A percentile compares a stretch with the other conserved stretches of the same genome.
Evolutionary conservation across 257 asterid genomes (phyloP).

Genomic region (Nicotiana noctiflora): DNA sequence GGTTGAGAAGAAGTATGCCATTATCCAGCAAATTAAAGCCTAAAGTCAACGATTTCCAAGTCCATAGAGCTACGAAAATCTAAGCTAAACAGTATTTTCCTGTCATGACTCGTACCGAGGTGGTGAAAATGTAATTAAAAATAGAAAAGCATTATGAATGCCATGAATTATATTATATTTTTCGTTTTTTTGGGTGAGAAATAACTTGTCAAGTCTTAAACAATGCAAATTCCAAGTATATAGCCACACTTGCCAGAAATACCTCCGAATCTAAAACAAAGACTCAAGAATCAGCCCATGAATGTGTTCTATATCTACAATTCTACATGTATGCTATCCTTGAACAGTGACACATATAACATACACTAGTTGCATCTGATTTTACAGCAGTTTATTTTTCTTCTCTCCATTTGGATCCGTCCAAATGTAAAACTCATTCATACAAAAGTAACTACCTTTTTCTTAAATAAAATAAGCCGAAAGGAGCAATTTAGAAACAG

Average conservation of each 20-base stretch:
- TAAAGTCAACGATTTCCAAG: no score
- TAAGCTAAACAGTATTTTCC: background rate
- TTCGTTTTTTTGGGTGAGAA: background rate
- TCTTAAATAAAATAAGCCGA: background rate
- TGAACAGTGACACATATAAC: background rate
- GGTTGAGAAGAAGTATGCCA: background rate
- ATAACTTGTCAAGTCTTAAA: background rate
- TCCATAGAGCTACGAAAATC: background rate
- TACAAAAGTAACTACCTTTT: background rate
- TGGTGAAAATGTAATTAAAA: background rate
- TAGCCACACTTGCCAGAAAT: no score
- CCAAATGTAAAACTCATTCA: background rate
- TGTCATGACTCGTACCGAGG: background rate
- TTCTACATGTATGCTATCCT: background rate
- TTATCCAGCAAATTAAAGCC: background rate
- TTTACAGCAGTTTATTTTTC: background rate
- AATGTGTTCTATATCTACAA: background rate
- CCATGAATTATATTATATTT: background rate
- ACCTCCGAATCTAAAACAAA: background rate
- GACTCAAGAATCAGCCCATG: background rate
- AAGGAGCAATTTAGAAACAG: background rate
- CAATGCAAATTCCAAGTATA: background rate
- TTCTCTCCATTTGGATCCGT: background rate
- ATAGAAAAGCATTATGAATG: background rate
- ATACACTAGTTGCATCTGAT: background rate